Evolutionary conservation across 306 rosid species (phyloP), one percentile per base, ranked within the genome.

Genomic region (Lathyrus tuberosus): DNA sequence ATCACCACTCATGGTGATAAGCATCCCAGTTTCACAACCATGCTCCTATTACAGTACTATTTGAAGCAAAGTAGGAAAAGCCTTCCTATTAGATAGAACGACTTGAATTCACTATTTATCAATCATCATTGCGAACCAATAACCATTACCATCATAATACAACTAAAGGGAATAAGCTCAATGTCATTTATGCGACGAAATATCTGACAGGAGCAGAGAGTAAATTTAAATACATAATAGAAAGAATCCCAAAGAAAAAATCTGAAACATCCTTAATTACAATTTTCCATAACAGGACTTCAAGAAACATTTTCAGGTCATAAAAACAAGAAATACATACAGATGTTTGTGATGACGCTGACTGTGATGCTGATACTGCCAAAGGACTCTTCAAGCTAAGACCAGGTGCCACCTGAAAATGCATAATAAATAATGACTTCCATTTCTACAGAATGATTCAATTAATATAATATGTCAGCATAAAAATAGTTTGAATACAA

Each of bases 331-430:
- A 37, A 80, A 79, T 44, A 70, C 97, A 58, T 87, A 90, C 95
- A 80, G 96, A 84, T 62, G 83, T 69, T 75, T 80, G 92, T 62
- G 95, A 79, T 73, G 91, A 76, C 0, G 61, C 81, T 42, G 81
- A 67, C 56, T 67, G 78, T 31, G 82, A 63, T 67, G 85, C 81
- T 33, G 95, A 52, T 63, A 81, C 74, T 69, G 83, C 75, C 85
- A 78, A 57, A 43, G 88, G 28, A 77, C 67, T 82, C 82, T 94
- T 94, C 81, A 88, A 58, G 81, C 79, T 82, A 80, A 88, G 77
- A 78, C 67, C 65, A 38, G 98, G 90, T 58, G 85, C 82, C 60
- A 77, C 98, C 98, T 94, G 80, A 78, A 73, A 73, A 54, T 40
- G 74, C 38, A 81, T 37, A 44, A 67, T 44, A 44, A 76, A 70